A percentile compares a stretch with the other conserved stretches of the same genome.
phyloP scores from a whole-genome alignment of 2,329 filamentous ascomycete genomes.

The Leptosphaerulina australis region DNA sequence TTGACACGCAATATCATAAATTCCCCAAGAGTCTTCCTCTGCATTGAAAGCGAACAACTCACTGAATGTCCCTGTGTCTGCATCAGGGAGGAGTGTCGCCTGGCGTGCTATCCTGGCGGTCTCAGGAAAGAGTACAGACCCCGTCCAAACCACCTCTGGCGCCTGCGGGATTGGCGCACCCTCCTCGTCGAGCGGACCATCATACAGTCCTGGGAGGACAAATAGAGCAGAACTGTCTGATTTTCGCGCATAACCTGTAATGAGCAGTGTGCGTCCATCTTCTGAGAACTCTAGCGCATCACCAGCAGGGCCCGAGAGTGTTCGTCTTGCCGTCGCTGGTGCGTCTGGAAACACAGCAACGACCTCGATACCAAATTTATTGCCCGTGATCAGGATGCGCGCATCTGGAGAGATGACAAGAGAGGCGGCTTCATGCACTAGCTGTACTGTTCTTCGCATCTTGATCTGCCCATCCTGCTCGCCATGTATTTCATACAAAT shows the following conservation, averaged over 20 bases:
- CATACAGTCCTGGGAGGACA: slow-evolving; percentile 48
- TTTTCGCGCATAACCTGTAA: slow-evolving; percentile 47
- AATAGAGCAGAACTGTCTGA: slow-evolving; percentile 46
- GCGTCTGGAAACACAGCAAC: slow-evolving; percentile 72
- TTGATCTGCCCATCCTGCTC: slow-evolving; percentile 60
- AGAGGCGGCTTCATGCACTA: slow-evolving; percentile 78
- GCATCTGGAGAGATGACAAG: slow-evolving; percentile 83
- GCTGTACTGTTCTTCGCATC: slow-evolving; percentile 72
- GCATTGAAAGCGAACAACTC: slow-evolving; percentile 51
- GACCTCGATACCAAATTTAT: slow-evolving; percentile 88
- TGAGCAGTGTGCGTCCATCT: slow-evolving; percentile 48
- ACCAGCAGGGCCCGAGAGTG: slow-evolving; percentile 46
- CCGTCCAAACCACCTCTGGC: slow-evolving; percentile 48
- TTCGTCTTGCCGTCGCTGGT: slow-evolving; percentile 42
- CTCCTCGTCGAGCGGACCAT: slow-evolving; percentile 49
- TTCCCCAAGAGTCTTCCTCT: slow-evolving; percentile 49
- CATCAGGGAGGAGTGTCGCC: slow-evolving; percentile 48
- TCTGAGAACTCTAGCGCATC: slow-evolving; percentile 49
- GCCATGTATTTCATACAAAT: slow-evolving; percentile 74
- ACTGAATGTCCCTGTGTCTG: slow-evolving; percentile 46
- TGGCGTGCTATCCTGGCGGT: slow-evolving; percentile 47
- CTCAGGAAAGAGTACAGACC: slow-evolving; percentile 50
- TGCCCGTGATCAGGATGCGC: slow-evolving; percentile 81
- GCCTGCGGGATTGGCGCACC: slow-evolving; percentile 47
- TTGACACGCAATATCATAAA: slow-evolving; percentile 49